These are phyloP conservation scores for Thermomucor indicae-seudaticae DNA, from an alignment of 371 early-diverging fungal species.

Conservation along the genomic window DNA sequence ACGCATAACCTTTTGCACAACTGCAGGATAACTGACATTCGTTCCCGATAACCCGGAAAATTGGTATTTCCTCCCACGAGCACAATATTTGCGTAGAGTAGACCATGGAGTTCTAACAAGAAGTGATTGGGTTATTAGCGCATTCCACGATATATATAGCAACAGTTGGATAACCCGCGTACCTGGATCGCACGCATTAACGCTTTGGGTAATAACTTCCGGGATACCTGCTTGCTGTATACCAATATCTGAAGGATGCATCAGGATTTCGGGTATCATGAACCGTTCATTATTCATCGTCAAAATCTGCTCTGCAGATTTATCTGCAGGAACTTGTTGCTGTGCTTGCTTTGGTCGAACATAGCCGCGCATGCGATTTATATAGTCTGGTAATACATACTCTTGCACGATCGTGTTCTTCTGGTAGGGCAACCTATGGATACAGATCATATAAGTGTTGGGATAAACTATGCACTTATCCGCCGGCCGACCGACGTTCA, in stretches of 20 bases:
- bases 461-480: background rate
- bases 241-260: conserved; percentile 81
- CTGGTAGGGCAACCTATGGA: conserved; percentile 27
- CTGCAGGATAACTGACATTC: conserved; percentile 50
- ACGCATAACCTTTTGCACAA: background rate
- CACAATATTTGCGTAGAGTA: conserved; percentile 73
- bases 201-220: conserved; percentile 68
- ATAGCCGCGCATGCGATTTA: conserved; percentile 54
- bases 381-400: conserved; percentile 82
- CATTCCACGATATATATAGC: background rate
- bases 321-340: background rate
- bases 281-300: conserved; percentile 83
- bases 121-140: conserved; percentile 1
- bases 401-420: conserved; percentile 60
- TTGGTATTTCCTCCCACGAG: conserved; percentile 74
- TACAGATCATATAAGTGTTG: background rate
- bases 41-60: conserved; percentile 63
- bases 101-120: conserved; percentile 52
- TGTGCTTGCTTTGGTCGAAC: conserved; percentile 26
- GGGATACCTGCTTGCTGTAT: conserved; percentile 81
- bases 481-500: background rate
- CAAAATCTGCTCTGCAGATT: conserved; percentile 56
- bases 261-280: conserved; percentile 80
- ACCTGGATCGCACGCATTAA: conserved; percentile 52
- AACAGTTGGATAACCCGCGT: conserved; percentile 2